Evolutionary conservation across 2,329 filamentous ascomycete genomes (phyloP), one percentile per base, ranked within the genome.

Genomic region (Fusarium newnesense): DNA sequence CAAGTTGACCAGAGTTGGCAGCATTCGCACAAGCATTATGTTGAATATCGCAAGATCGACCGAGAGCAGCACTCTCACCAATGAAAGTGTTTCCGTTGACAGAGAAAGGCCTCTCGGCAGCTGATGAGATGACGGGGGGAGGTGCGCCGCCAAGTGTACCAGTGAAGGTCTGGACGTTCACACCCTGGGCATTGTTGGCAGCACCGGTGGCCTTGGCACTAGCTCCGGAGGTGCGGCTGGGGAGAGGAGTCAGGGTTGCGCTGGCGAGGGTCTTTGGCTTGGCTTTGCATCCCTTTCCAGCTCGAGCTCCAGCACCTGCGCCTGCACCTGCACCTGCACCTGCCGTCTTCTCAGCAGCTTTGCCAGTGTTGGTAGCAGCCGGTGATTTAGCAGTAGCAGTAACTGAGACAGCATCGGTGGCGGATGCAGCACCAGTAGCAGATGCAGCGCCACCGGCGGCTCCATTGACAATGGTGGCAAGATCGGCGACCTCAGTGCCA

Each of bases 381-480:
- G 47, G 30, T 19, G 30, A n/a, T 15, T 34, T 16, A 9, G 43
- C 61, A 6, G 40, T 37, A 7, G 13, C 59, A 15, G 47, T 40
- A 9, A 39, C 40, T 1, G 36, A 30, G 7, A 7, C 26, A n/a
- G 39, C 42, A 0, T 16, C 53, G 12, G 34, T 37, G 5, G 37
- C 59, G 9, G 36, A 34, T 4, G 62, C 43, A 1, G 63, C 63
- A 4, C 37, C 59, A 6, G 63, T 50, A 0, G 46, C 46, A 0
- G 46, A 36, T 15, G 32, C 53, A 7, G 52, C 64, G 1, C 52
- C 64, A 1, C 44, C 6, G 13, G 32, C 63, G 4, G 53, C 65
- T 19, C 52, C 64, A 3, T 61, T 46, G 9, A 68, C 47, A 26
- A 68, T 68, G 0, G 65, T 68, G 3, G 64, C 64, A 16, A 68